Conservation (phyloP, 2,329 filamentous ascomycete genomes). For the Tolypocladium amazonense region DNA sequence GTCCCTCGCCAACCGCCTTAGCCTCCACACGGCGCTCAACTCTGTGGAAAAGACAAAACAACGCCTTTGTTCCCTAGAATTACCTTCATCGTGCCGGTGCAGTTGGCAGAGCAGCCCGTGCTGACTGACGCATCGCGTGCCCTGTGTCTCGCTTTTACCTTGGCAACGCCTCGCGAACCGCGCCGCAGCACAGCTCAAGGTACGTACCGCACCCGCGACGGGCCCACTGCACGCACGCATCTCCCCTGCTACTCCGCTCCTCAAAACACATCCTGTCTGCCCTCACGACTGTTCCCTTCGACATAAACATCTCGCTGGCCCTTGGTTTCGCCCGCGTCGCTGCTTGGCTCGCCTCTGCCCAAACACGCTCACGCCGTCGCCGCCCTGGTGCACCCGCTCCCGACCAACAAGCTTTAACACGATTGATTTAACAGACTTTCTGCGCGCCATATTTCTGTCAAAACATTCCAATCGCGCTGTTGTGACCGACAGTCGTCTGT, state of each 20-base stretch:
- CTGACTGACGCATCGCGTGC: background rate
- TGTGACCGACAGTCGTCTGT: slow-evolving; percentile 20
- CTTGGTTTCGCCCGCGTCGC: slow-evolving; percentile 12
- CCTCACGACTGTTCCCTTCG: slow-evolving; percentile 19
- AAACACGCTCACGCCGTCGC: slow-evolving; percentile 7
- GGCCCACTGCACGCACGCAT: slow-evolving; percentile 11
- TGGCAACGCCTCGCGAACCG: slow-evolving; percentile 9
- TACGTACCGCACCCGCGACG: slow-evolving; percentile 10
- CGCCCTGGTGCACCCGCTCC: slow-evolving; percentile 8
- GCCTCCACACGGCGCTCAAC: background rate
- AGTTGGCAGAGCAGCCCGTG: background rate
- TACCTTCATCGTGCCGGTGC: background rate
- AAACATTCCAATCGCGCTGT: slow-evolving; percentile 26
- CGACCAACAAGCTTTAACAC: slow-evolving; percentile 16
- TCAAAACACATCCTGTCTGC: slow-evolving; percentile 25
- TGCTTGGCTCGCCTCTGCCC: slow-evolving; percentile 8
- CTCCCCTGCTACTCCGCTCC: slow-evolving; percentile 21
- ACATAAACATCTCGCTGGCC: slow-evolving; percentile 24
- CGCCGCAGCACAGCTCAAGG: slow-evolving; percentile 2
- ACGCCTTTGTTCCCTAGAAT: background rate
- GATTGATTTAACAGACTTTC: slow-evolving; percentile 11
- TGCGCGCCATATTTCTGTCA: slow-evolving; percentile 14
- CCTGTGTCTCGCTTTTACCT: background rate
- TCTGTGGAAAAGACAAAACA: background rate
- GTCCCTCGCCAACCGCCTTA: background rate